Evolutionary conservation across 805 yeast species (phyloP).

Genomic region (Lipomyces orientalis): DNA sequence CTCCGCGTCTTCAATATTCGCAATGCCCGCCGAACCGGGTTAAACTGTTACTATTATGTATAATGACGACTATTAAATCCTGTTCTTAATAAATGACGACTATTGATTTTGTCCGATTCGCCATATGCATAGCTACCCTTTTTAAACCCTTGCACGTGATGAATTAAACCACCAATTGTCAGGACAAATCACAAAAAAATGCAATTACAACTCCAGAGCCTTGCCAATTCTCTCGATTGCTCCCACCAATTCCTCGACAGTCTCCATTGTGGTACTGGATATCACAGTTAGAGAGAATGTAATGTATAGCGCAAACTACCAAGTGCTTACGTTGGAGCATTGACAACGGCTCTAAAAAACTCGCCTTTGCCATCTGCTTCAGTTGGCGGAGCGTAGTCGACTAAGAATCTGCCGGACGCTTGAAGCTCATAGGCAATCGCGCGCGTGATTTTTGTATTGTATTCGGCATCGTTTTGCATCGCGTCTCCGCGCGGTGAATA

Average conservation of each 20-base stretch:
- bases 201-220: constrained; percentile 7
- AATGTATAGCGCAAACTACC: neutral
- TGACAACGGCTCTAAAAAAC: constrained; percentile 83
- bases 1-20: neutral
- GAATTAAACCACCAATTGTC: neutral
- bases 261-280: constrained; percentile 48
- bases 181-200: neutral
- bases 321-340: constrained; percentile 59
- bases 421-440: constrained; percentile 66
- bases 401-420: constrained; percentile 65
- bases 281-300: neutral
- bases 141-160: neutral
- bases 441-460: constrained; percentile 63
- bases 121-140: neutral
- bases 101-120: neutral
- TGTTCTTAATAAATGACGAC: neutral
- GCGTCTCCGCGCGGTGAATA: constrained; percentile 56
- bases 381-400: constrained; percentile 72
- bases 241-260: constrained; percentile 54
- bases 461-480: constrained; percentile 39
- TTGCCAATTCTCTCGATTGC: constrained; percentile 50
- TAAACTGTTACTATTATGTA: no score
- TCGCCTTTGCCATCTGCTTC: constrained; percentile 59
- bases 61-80: no score
- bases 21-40: neutral